A percentile compares a stretch with the other conserved stretches of the same genome.
Conservation (phyloP, 139 green algal species). For the Microglena sp. region DNA sequence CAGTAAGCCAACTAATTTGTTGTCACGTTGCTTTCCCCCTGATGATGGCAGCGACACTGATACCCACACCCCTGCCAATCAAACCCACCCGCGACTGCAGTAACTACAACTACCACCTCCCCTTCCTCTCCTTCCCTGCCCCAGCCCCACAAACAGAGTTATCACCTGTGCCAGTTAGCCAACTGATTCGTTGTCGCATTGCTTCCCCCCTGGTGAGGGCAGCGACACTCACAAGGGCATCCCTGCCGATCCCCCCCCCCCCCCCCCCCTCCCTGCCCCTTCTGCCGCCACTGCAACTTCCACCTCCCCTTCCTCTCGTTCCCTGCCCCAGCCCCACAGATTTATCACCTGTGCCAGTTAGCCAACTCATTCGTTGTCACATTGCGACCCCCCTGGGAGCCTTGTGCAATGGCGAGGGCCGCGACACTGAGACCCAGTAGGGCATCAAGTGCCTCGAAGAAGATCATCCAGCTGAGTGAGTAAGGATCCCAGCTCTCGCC, state of each 20-base stretch:
- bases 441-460: slow-evolving; percentile 70
- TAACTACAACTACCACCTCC: neutral
- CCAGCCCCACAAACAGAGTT: too few species aligned
- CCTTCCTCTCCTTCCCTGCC: neutral
- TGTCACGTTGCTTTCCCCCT: slow-evolving; percentile 74
- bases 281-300: neutral
- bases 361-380: slow-evolving; percentile 95
- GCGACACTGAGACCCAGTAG: slow-evolving; percentile 75
- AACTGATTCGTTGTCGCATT: slow-evolving; percentile 97
- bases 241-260: too few species aligned
- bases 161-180: slow-evolving; percentile 78
- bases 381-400: slow-evolving; percentile 57
- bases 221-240: neutral
- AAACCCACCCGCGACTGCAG: too few species aligned
- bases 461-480: slow-evolving; percentile 31
- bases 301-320: neutral
- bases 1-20: slow-evolving; percentile 95
- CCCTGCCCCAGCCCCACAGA: neutral
- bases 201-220: slow-evolving; percentile 23
- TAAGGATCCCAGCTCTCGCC: neutral
- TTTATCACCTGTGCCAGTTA: slow-evolving; percentile 83
- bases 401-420: slow-evolving; percentile 71
- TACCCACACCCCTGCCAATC: too few species aligned
- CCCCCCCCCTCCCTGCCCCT: too few species aligned
- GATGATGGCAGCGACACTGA: neutral